Base-by-base conservation (phyloP, 2,329 filamentous ascomycete species). In the Pseudocercospora crystallina region DNA sequence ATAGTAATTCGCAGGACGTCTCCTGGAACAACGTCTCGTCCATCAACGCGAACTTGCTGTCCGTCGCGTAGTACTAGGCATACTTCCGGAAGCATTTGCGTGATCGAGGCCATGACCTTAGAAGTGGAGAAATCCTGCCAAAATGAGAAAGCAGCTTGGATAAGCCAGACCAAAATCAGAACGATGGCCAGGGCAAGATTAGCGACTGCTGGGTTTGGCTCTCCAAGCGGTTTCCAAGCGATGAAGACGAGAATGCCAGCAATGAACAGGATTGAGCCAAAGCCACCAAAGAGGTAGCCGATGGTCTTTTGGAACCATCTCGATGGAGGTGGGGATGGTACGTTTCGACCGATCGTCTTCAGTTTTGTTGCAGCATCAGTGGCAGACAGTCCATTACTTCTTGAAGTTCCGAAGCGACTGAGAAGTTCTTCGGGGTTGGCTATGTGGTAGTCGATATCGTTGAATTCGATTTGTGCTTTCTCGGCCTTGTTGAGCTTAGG, bases 61-160 rank as follows among this genome's bases (percentile, higher is more conserved):
- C 82, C 79, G 56, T 87, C 80, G 14, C 87, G 80, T 5, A 86
- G 70, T 7, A 87, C 76, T 20, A 84, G 73, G 60, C 84, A 89
- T 51, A 83, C 77, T 60, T 89, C 86, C 0, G 87, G 87, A n/a
- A 91, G 76, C 86, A 91, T 88, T 13, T 80, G 85, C 41, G 84
- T 87, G 65, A 91, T 91, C 0, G 85, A 89, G 13, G 83, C 81
- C 88, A 91, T 91, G 48, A 90, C 86, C 84, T 76, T 1, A 81
- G 51, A 86, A 0, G 85, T 87, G 2, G 86, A 89, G 81, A 86
- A 91, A 65, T 91, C 87, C 56, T 76, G 73, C 68, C 71, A 76
- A 71, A 90, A 90, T 2, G 74, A 80, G 55, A 78, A 77, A 1
- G 64, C 66, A 34, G 75, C 75, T 49, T 78, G 75, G n/a, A 73